Evolutionary conservation across 495 filamentous ascomycete species (phyloP).

Genomic region (Lophium mytilinum): DNA sequence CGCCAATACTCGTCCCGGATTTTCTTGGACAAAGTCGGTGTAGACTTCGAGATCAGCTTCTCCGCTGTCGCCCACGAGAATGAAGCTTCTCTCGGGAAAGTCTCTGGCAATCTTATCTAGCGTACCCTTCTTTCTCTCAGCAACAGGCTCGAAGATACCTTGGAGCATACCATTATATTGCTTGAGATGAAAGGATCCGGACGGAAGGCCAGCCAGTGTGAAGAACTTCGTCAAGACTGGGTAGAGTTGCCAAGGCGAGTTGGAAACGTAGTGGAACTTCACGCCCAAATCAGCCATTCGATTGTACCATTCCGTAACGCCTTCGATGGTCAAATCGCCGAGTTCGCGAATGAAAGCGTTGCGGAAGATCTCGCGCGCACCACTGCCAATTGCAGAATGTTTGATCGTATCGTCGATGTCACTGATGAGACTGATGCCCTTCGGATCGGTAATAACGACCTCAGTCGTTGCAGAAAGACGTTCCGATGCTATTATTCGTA

Average conservation of each 20-base stretch:
- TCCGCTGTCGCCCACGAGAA: slow-evolving; percentile 90
- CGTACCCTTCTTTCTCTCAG: slow-evolving; percentile 82
- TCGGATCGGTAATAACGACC: slow-evolving; percentile 64
- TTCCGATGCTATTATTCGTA: slow-evolving; percentile 80
- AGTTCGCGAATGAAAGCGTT: slow-evolving; percentile 90
- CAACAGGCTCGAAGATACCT: slow-evolving; percentile 95
- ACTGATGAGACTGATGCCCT: slow-evolving; percentile 88
- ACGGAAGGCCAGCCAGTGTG: slow-evolving; percentile 67
- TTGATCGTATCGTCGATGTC: slow-evolving; percentile 99
- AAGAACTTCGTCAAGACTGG: slow-evolving; percentile 81
- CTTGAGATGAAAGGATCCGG: slow-evolving; percentile 88
- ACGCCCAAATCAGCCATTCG: slow-evolving; percentile 70
- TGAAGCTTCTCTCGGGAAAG: slow-evolving; percentile 82
- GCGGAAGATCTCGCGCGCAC: slow-evolving; percentile 87
- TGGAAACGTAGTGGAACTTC: slow-evolving; percentile 82
- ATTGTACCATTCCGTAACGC: slow-evolving; percentile 84
- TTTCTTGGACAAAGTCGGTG: slow-evolving; percentile 76
- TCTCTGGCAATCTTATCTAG: slow-evolving; percentile 79
- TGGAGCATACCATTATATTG: slow-evolving; percentile 92
- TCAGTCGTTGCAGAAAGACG: slow-evolving; percentile 69
- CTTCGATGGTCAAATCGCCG: slow-evolving; percentile 68
- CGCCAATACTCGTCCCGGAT: slow-evolving; percentile 71
- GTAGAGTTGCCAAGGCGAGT: slow-evolving; percentile 93
- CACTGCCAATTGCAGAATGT: slow-evolving; percentile 77
- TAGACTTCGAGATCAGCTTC: slow-evolving; percentile 97